Evolutionary conservation across 805 yeast species (phyloP), one percentile per base, ranked within the genome.

Genomic region (Lachancea sp.): DNA sequence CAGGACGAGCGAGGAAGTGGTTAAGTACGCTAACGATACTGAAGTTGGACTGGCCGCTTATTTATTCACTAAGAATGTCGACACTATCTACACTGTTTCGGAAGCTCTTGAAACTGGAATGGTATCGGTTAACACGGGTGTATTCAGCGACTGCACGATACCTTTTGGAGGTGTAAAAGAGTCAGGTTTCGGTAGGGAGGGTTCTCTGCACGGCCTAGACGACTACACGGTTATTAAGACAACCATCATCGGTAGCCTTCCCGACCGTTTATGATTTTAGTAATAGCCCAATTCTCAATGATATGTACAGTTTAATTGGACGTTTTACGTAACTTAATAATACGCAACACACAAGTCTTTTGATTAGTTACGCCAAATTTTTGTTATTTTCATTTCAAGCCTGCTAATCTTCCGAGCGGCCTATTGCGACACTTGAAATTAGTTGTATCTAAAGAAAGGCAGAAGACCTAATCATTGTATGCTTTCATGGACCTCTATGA

Each of bases 141-240:
- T 73, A 2, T 73, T 75, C 55, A 70, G 79, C 5, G 80, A 75
- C 46, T 68, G 72, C 23, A 63, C 80, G 4, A 52, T 77, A 34
- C 83, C 83, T 46, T 72, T 72, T 45, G 77, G 86, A 24, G 86
- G 86, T 41, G 66, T 79, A 35, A 76, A 77, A 49, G 77, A 77
- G 51, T 74, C 81, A 19, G 86, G 86, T 0, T 78, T 77, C 55
- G 86, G 86, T 24, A 72, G 84, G 60, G 86, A 80, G 58, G 84
- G 84, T 13, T 74, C 81, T 1, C 58, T 71, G 40, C 70, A 70
- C 50, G 86, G 85, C 26, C 58, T 80, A 45, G 82, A 77, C 24
- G 84, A 78, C 55, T 77, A 76, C 54, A 65, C 72, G 28, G 70
- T 71, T 13, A 61, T 74, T 38, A 77, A 77, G 55, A 64, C 78